Percentiles rank a stretch among this genome's conserved stretches.
These are phyloP conservation scores for Fusarium brachygibbosum DNA, from an alignment of 2,329 filamentous ascomycete species.

Conservation along the genomic window DNA sequence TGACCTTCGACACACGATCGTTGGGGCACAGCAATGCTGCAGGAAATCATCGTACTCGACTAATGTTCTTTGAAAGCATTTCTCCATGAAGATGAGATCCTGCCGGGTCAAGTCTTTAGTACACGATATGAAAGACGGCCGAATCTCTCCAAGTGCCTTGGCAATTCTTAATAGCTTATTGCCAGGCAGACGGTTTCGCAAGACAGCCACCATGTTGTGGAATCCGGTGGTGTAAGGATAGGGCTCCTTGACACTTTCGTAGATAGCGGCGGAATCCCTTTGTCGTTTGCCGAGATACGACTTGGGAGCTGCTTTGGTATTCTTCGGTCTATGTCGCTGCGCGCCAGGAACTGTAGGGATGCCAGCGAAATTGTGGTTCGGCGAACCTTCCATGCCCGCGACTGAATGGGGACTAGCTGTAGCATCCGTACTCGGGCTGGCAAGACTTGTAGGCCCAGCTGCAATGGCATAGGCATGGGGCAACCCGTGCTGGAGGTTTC, in stretches of 20 bases:
- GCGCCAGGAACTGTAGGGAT: conserved; percentile 45
- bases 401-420: conserved; percentile 71
- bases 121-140: conserved; percentile 92
- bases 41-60: conserved; percentile 96
- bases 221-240: conserved; percentile 93
- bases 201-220: conserved; percentile 85
- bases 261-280: conserved; percentile 85
- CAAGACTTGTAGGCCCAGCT: conserved; percentile 71
- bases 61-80: conserved; percentile 92
- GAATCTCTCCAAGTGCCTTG: conserved; percentile 87
- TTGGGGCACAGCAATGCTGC: conserved; percentile 88
- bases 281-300: conserved; percentile 70
- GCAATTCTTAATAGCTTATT: conserved; percentile 86
- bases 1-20: conserved; percentile 89
- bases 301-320: conserved; percentile 58
- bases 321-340: conserved; percentile 60
- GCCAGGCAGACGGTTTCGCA: conserved; percentile 82
- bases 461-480: conserved; percentile 76
- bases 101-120: conserved; percentile 89
- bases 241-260: conserved; percentile 88
- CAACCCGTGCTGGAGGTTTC: conserved; percentile 72
- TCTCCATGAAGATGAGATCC: conserved; percentile 97
- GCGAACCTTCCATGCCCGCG: conserved; percentile 68
- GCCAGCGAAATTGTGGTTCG: conserved; percentile 52
- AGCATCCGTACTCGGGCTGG: conserved; percentile 74